Evolutionary conservation across 257 asterid genomes (phyloP), one percentile per base, ranked within the genome.

Genomic region (Solanum corneliomulleri): DNA sequence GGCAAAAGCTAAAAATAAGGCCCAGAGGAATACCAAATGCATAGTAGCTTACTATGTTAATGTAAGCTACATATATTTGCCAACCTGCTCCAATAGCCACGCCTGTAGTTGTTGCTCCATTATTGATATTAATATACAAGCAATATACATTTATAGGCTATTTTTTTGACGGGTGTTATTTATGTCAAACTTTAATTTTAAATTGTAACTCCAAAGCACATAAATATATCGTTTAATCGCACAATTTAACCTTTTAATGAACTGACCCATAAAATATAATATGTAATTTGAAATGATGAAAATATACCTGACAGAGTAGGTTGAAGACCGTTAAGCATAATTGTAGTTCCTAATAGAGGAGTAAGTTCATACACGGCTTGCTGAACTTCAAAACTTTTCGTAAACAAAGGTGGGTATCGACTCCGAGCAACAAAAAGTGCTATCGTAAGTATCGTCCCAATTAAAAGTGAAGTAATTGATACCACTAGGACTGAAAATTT

Each of bases 21-120:
- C 88, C 83, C 85, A 86, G 27, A 31, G 88, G 88, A 58, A 86
- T 62, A 25, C 88, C 88, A 60, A 77, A 62, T 8, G 64, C 33
- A 35, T 71, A 86, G 81, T 86, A 78, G 69, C 88, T 21, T 23
- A 42, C 81, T 44, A 77, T 29, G 86, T 62, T 86, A 37, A 86
- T 42, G 1, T 64, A 86, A 1, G 88, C 88, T 11, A 86, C 88
- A 25, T 31, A 62, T 52, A 21, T 27, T 86, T 86, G 86, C 88
- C 86, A 86, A 8, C 88, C 86, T 86, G 86, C 88, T 86, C 86
- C 88, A 86, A 86, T 78, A 74, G 88, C 88, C 72, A 75, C 49
- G 11, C 49, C 45, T 42, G 45, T 42, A 42, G 9, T 44, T 44
- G 15, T 44, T 42, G 45, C 45, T 9, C 45, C 12, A 42, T 42